phyloP scores from a whole-genome alignment of 495 filamentous ascomycete species.

The Entonaema liquescens region DNA sequence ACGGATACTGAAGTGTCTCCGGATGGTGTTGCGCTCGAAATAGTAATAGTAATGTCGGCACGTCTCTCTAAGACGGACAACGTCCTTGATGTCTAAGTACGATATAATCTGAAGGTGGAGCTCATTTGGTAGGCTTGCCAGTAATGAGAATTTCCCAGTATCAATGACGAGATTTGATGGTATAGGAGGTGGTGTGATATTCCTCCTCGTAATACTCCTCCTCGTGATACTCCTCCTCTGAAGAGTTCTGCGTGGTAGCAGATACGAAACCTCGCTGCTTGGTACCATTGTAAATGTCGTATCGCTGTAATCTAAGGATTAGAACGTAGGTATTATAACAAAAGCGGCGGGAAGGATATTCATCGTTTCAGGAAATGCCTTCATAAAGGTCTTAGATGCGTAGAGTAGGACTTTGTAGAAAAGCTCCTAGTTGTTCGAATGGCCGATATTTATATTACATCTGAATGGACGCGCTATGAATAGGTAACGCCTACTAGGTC shows the following conservation, averaged over 20 bases:
- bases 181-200: not conserved
- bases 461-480: too few species aligned
- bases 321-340: not conserved
- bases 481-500: not conserved
- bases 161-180: not conserved
- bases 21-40: not conserved
- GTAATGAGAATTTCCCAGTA: not conserved
- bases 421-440: too few species aligned
- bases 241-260: not conserved
- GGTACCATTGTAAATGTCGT: not conserved
- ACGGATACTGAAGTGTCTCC: not conserved
- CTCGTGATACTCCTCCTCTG: too few species aligned
- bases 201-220: not conserved
- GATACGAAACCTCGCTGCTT: not conserved
- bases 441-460: too few species aligned
- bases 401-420: too few species aligned
- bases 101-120: conserved; percentile 44
- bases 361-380: not conserved
- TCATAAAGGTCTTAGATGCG: too few species aligned
- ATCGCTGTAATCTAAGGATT: not conserved
- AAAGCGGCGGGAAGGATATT: not conserved
- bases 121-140: conserved; percentile 42
- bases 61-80: conserved; percentile 45
- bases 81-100: conserved; percentile 40
- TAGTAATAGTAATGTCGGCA: conserved; percentile 37